A percentile compares a stretch with the other conserved stretches of the same genome.
Conservation (phyloP, 2,329 filamentous ascomycete species). For the Exophiala oligosperma region DNA sequence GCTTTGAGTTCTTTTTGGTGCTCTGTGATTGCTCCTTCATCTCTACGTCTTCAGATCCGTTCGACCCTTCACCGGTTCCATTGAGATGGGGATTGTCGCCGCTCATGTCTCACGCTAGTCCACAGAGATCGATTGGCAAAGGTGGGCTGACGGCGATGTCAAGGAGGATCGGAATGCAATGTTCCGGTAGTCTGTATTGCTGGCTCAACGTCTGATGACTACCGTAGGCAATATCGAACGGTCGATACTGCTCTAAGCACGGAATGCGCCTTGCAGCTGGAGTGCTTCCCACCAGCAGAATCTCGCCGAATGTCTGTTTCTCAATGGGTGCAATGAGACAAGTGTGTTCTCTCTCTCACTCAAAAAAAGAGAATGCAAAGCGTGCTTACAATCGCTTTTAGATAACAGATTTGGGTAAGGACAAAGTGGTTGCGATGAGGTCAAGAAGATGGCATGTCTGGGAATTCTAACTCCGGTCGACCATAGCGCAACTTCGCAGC, state of each 20-base stretch:
- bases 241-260: background rate
- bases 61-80: slow-evolving; percentile 68
- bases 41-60: slow-evolving; percentile 67
- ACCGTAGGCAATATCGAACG: background rate
- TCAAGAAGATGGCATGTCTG: slow-evolving; percentile 5
- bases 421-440: slow-evolving; percentile 12
- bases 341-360: background rate
- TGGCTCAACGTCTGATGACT: background rate
- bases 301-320: too few species aligned
- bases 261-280: background rate
- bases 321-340: too few species aligned
- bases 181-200: background rate
- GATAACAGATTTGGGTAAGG: background rate
- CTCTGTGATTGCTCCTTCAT: slow-evolving; percentile 65
- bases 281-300: background rate
- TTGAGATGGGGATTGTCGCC: slow-evolving; percentile 68
- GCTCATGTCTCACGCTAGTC: slow-evolving; percentile 54
- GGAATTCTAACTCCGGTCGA: slow-evolving; percentile 6
- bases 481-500: slow-evolving; percentile 13
- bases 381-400: background rate
- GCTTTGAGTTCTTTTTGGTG: slow-evolving; percentile 56
- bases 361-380: background rate
- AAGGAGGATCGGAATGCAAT: background rate
- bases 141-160: background rate
- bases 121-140: background rate